These are phyloP conservation scores for Chimonanthus praecox DNA, from an alignment of 164 flowering plant species.

Conservation along the genomic window DNA sequence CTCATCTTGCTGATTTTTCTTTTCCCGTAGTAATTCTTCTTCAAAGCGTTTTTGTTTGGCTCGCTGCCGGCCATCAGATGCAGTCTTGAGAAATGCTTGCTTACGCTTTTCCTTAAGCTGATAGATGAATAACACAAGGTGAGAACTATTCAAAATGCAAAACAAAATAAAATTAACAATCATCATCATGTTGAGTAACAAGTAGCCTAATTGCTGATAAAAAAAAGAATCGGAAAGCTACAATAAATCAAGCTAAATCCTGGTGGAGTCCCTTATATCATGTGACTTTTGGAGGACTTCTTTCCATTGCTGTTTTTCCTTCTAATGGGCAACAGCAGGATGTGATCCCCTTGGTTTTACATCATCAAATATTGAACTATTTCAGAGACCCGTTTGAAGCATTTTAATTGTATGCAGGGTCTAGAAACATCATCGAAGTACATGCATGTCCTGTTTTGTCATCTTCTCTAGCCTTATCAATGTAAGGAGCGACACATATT, in stretches of 20 bases:
- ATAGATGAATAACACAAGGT: neutral
- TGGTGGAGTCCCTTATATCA: neutral
- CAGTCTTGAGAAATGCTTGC: slow-evolving; percentile 80
- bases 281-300: neutral
- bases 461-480: neutral
- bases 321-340: neutral
- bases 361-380: too few species aligned
- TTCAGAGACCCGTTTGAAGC: neutral
- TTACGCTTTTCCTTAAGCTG: slow-evolving; percentile 86
- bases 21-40: slow-evolving; percentile 72
- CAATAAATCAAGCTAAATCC: neutral
- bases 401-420: neutral
- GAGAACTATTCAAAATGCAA: neutral
- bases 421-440: neutral
- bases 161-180: neutral
- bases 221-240: neutral
- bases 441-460: neutral
- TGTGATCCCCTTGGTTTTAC: neutral
- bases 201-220: neutral
- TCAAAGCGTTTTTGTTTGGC: slow-evolving; percentile 89
- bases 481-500: neutral
- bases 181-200: neutral
- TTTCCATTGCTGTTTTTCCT: neutral
- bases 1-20: slow-evolving; percentile 75
- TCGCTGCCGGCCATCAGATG: slow-evolving; percentile 85